Base-by-base conservation (phyloP, 768 basidiomycete species). In the Agrocybe pediades region DNA sequence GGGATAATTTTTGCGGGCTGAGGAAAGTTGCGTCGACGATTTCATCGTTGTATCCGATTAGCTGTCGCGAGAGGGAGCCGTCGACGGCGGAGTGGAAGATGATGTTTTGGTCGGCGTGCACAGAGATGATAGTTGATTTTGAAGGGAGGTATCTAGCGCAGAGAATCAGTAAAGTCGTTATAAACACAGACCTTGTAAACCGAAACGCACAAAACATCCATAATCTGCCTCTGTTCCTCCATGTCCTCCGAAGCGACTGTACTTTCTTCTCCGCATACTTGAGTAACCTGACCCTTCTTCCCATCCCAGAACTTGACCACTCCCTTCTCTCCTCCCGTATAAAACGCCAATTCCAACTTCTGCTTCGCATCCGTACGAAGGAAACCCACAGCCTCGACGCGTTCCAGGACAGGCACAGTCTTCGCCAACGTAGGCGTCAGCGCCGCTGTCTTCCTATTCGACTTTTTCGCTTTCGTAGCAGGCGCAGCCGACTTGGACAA, bases 1-100 rank as follows among this genome's bases (percentile, higher is more conserved):
- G 47, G 0, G 59, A 25, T 6, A 63, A 57, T 24, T 58, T 60
- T 6, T 58, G 62, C 19, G 74, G 66, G 41, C 82, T 82, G 54
- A 99, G 79, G 72, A 95, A 92, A 23, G 82, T 77, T 4, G 87
- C 83, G 63, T 98, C 97, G 46, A 98, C 89, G 60, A 98, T 95
- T 70, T 98, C 96, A 70, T 99, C 97, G 68, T 98, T 98, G 79
- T 89, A 99, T 0, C 97, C 97, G 62, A 98, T 86, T 60, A 98
- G 73, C 62, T 98, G 96, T 16, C 90, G 87, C 2, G 79, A 74
- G 21, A 91, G 72, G 8, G 79, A 73, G 26, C 79, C 79, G 1
- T 83, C 82, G n/a, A 77, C 68, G 7, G 96, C 74, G 2, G 92
- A 94, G 69, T 95, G 86, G 72, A 93, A 93, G 43, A 95, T 79